phyloP scores from a whole-genome alignment of 495 filamentous ascomycete genomes.

The Letharia columbiana region DNA sequence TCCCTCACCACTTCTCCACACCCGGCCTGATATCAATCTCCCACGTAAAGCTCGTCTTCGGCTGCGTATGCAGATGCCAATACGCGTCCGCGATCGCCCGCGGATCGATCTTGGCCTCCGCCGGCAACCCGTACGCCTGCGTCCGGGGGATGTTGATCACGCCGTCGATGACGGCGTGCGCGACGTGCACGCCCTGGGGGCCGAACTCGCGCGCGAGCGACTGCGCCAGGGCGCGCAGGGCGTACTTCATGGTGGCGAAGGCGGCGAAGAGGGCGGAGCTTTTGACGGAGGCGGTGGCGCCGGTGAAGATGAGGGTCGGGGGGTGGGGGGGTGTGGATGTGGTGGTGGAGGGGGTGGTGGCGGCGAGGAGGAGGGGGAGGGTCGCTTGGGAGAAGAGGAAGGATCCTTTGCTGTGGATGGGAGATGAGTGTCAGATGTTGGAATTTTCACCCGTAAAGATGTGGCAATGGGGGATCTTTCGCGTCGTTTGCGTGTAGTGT shows the following conservation, averaged over 20 bases:
- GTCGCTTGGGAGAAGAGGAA: slow-evolving; percentile 69
- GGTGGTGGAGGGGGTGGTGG: slow-evolving; percentile 32
- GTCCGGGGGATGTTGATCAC: slow-evolving; percentile 77
- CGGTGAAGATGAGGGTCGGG: slow-evolving; percentile 79
- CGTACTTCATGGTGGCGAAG: slow-evolving; percentile 78
- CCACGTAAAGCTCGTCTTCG: slow-evolving; percentile 68
- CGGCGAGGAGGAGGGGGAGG: slow-evolving; percentile 61
- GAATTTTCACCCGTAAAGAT: background rate
- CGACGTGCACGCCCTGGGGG: slow-evolving; percentile 80
- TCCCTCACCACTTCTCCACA: slow-evolving; percentile 60
- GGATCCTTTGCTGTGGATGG: slow-evolving; percentile 51
- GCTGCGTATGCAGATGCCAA: slow-evolving; percentile 84
- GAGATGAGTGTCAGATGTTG: background rate
- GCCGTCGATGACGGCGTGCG: slow-evolving; percentile 79
- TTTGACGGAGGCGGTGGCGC: slow-evolving; percentile 74
- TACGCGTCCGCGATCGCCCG: slow-evolving; percentile 88
- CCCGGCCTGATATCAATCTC: slow-evolving; percentile 77
- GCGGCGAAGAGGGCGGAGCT: slow-evolving; percentile 60
- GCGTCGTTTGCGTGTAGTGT: background rate
- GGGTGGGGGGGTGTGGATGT: slow-evolving; percentile 37
- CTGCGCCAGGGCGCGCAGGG: slow-evolving; percentile 67
- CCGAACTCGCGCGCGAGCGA: slow-evolving; percentile 80
- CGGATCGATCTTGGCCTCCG: slow-evolving; percentile 62
- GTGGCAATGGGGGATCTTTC: background rate
- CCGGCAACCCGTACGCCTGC: slow-evolving; percentile 50